These are phyloP conservation scores for Trypanosoma cruzi DNA, from an alignment of 208 protist species.

Conservation along the genomic window DNA sequence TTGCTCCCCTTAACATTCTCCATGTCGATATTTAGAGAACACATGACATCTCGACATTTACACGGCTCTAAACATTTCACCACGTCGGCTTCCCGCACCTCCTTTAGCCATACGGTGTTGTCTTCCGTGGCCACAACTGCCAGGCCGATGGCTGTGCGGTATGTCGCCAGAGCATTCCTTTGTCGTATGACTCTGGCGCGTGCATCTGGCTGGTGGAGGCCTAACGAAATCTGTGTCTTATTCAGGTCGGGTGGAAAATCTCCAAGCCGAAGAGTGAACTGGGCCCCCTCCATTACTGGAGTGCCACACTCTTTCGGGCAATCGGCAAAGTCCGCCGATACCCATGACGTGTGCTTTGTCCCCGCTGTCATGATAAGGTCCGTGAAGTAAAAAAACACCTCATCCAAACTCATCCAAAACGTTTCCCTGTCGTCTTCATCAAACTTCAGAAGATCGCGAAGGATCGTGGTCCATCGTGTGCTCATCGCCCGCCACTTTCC, in stretches of 20 bases:
- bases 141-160: conserved; percentile 60
- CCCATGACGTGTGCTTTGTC: conserved; percentile 10
- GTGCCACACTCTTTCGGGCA: conserved; percentile 17
- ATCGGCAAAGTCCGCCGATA: conserved; percentile 36
- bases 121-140: conserved; percentile 53
- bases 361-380: conserved; percentile 64
- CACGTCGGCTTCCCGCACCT: conserved; percentile 40
- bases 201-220: conserved; percentile 76
- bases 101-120: conserved; percentile 50
- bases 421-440: conserved; percentile 33
- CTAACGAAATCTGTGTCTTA: conserved; percentile 50
- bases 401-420: conserved; percentile 84
- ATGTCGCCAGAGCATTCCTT: conserved; percentile 44
- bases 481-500: conserved; percentile 68
- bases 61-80: conserved; percentile 30
- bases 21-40: conserved; percentile 20
- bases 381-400: conserved; percentile 89
- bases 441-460: conserved; percentile 52
- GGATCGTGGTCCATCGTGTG: conserved; percentile 51
- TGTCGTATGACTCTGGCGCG: conserved; percentile 62
- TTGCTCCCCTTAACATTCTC: conserved; percentile 27
- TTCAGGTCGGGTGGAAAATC: conserved; percentile 32
- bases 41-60: conserved; percentile 23
- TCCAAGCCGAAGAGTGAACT: conserved; percentile 50
- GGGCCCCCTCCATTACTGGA: conserved; percentile 16